A percentile compares a stretch with the other conserved stretches of the same genome.
These are phyloP conservation scores for Talaromyces sp. DNA, from an alignment of 2,329 filamentous ascomycete species.

Conservation along the genomic window DNA sequence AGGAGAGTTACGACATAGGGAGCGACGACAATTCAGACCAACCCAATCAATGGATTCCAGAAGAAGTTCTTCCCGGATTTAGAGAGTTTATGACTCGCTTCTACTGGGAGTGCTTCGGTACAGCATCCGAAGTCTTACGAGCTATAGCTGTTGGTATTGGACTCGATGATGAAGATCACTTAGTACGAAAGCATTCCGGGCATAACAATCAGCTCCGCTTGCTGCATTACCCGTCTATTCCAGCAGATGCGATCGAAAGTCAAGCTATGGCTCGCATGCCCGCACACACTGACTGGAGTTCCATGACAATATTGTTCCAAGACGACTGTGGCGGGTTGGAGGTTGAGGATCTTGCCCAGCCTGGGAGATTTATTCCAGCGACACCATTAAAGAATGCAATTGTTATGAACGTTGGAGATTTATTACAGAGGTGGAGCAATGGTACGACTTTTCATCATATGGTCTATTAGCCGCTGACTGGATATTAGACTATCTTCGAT, in stretches of 20 bases:
- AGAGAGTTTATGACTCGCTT: constrained; percentile 43
- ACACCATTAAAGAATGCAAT: constrained; percentile 34
- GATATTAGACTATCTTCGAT: constrained; percentile 47
- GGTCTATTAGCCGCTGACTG: neutral
- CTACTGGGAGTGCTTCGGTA: neutral
- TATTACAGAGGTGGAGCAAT: neutral
- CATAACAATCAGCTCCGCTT: constrained; percentile 58
- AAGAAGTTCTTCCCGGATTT: constrained; percentile 59
- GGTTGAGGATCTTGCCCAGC: neutral
- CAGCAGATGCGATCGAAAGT: constrained; percentile 43
- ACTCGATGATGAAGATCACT: constrained; percentile 44
- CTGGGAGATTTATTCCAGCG: constrained; percentile 37
- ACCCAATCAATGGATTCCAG: constrained; percentile 75
- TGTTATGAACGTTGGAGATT: neutral
- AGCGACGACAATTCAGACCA: constrained; percentile 57
- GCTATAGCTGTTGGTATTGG: constrained; percentile 45
- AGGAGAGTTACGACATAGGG: constrained; percentile 61
- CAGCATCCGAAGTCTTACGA: neutral
- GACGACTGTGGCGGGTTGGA: constrained; percentile 28
- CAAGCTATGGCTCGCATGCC: constrained; percentile 46
- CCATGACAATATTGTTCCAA: constrained; percentile 55
- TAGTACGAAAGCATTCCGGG: constrained; percentile 52
- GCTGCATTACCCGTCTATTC: constrained; percentile 55
- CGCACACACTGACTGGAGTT: constrained; percentile 55
- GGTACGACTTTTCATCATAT: neutral